Conservation (phyloP, 768 basidiomycete species). For the Phanerochaete carnosa region DNA sequence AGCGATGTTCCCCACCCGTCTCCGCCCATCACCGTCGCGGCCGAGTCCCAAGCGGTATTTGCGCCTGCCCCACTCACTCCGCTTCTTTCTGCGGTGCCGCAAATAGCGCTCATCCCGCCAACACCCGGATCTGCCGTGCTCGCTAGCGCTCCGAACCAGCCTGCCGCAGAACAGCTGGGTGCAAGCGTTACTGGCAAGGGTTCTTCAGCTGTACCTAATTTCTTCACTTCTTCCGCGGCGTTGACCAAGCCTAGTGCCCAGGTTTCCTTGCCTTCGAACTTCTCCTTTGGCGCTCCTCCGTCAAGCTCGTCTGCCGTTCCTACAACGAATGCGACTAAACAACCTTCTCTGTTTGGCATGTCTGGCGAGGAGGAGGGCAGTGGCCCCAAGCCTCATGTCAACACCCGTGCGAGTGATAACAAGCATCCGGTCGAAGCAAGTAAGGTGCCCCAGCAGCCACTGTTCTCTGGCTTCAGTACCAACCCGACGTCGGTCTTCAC, state of each 20-base stretch:
- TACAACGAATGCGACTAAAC: neutral
- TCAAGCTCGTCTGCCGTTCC: neutral
- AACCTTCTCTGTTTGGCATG: neutral
- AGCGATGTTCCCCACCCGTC: neutral
- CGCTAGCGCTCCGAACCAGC: constrained; percentile 9
- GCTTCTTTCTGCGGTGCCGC: constrained; percentile 18
- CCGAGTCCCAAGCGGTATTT: neutral
- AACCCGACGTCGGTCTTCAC: neutral
- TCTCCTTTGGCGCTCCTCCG: constrained; percentile 1
- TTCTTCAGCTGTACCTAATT: constrained; percentile 49
- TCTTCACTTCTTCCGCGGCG: constrained; percentile 54
- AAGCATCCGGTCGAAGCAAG: neutral
- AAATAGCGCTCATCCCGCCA: constrained; percentile 26
- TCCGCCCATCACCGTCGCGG: neutral
- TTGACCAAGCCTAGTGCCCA: constrained; percentile 34
- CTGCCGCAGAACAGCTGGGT: neutral
- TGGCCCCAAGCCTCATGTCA: neutral
- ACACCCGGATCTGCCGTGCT: constrained; percentile 21
- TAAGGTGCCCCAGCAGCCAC: neutral
- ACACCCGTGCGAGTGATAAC: neutral
- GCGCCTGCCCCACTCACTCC: constrained; percentile 9
- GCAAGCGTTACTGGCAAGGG: constrained; percentile 8
- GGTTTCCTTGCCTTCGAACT: constrained; percentile 2
- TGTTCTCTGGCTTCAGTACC: neutral
- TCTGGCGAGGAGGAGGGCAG: neutral